These are phyloP conservation scores for Magnolia kwangsiensis DNA, from an alignment of 164 flowering plant genomes.

Conservation along the genomic window DNA sequence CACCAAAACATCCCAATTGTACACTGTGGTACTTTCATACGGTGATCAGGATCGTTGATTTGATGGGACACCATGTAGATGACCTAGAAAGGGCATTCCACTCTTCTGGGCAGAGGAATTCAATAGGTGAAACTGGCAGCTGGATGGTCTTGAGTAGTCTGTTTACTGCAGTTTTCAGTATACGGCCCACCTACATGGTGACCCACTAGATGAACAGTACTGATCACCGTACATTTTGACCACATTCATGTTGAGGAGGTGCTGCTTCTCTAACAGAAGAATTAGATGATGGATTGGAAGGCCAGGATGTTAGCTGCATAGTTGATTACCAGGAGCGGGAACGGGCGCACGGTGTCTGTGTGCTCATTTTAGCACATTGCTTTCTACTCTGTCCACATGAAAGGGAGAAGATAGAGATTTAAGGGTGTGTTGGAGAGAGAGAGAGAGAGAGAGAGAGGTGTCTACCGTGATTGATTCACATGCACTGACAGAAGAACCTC, in stretches of 20 bases:
- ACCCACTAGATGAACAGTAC: no score
- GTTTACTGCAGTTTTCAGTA: no score
- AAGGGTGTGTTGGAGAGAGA: neutral
- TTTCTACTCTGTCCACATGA: neutral
- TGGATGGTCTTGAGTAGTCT: no score
- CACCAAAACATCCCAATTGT: no score
- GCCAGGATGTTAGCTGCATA: neutral
- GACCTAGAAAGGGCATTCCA: no score
- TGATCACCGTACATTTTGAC: no score
- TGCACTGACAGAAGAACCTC: conserved; percentile 59
- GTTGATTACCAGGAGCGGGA: conserved; percentile 54
- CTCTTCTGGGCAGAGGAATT: no score
- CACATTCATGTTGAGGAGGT: neutral
- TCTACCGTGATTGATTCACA: conserved; percentile 47
- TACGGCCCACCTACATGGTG: no score
- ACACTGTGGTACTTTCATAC: neutral
- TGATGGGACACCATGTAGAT: no score
- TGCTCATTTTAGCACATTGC: conserved; percentile 23
- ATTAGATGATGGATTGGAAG: neutral
- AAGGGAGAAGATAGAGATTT: neutral
- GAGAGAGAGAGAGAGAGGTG: conserved; percentile 36
- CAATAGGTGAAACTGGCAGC: no score
- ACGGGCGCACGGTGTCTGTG: conserved; percentile 38
- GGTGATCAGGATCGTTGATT: neutral
- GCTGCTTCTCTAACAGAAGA: neutral